Evolutionary conservation across 2,329 filamentous ascomycete species (phyloP).

Genomic region (Rhynchosporium agropyri): DNA sequence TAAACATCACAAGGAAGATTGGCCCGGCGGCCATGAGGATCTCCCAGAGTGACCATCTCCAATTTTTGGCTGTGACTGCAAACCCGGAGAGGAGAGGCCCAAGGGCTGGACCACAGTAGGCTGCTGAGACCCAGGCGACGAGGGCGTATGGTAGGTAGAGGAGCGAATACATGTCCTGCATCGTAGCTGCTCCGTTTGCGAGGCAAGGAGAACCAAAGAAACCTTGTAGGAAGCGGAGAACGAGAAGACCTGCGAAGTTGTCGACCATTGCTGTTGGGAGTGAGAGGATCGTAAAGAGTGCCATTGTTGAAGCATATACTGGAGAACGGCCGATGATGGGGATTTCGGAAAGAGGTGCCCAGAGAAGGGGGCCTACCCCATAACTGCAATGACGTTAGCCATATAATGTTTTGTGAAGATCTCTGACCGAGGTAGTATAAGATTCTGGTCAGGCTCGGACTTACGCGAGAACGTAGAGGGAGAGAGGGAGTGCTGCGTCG

Average conservation of each 20-base stretch:
- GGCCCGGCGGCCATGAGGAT: slow-evolving; percentile 64
- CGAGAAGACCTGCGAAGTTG: slow-evolving; percentile 65
- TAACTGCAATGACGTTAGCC: slow-evolving; percentile 41
- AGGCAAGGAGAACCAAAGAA: slow-evolving; percentile 69
- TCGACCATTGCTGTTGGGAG: slow-evolving; percentile 65
- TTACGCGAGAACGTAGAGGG: slow-evolving; percentile 62
- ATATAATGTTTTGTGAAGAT: too few relatives aligned
- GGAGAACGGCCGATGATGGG: slow-evolving; percentile 68
- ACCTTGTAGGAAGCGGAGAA: slow-evolving; percentile 65
- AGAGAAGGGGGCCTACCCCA: slow-evolving; percentile 65
- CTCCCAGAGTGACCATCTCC: slow-evolving; percentile 68
- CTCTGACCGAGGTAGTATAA: too few relatives aligned
- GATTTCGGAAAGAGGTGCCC: slow-evolving; percentile 68
- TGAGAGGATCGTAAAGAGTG: slow-evolving; percentile 67
- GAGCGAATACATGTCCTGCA: slow-evolving; percentile 57
- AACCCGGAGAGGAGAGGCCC: slow-evolving; percentile 65
- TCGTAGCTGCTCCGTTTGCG: slow-evolving; percentile 58
- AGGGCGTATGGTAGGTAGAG: slow-evolving; percentile 60
- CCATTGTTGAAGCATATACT: slow-evolving; percentile 68
- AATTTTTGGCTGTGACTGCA: slow-evolving; percentile 57
- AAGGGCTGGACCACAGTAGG: slow-evolving; percentile 56
- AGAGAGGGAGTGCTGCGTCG: slow-evolving; percentile 58
- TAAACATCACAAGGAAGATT: slow-evolving; percentile 61
- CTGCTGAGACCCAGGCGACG: slow-evolving; percentile 59
- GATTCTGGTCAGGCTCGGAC: too few relatives aligned